Percentiles rank a stretch among this genome's conserved stretches.
Evolutionary conservation across 306 rosid species (phyloP).

Genomic region (Myrica gale): DNA sequence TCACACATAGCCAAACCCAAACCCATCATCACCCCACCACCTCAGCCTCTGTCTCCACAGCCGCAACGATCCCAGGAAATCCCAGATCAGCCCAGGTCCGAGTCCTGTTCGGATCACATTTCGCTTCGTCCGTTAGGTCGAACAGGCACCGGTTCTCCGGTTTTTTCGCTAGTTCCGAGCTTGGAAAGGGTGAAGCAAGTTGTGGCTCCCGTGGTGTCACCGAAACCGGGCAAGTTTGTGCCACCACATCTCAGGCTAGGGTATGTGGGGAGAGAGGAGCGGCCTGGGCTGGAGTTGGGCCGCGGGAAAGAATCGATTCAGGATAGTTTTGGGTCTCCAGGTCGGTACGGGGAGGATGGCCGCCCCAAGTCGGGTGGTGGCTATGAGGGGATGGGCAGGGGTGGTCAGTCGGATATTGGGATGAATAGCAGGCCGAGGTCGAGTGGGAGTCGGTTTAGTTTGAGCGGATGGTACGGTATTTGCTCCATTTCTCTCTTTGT

Average conservation of each 20-base stretch:
- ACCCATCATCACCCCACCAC: conserved; percentile 30
- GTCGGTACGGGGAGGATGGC: conserved; percentile 38
- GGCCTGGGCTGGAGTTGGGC: conserved; percentile 37
- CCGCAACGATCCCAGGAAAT: conserved; percentile 24
- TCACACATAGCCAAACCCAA: conserved; percentile 50
- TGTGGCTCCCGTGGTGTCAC: conserved; percentile 23
- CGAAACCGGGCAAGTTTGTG: conserved; percentile 58
- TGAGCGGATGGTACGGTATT: conserved; percentile 39
- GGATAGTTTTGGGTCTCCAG: conserved; percentile 36
- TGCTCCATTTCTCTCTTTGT: background rate
- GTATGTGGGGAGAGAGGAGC: conserved; percentile 50
- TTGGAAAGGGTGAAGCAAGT: conserved; percentile 39
- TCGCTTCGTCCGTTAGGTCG: conserved; percentile 77
- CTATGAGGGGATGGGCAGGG: conserved; percentile 46
- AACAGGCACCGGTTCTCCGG: conserved; percentile 41
- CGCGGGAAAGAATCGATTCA: conserved; percentile 34
- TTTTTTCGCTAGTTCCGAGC: conserved; percentile 28
- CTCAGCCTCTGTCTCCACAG: conserved; percentile 19
- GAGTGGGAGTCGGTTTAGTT: conserved; percentile 39
- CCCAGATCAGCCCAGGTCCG: conserved; percentile 36
- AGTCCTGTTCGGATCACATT: conserved; percentile 43
- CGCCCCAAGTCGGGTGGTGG: conserved; percentile 72
- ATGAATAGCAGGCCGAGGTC: conserved; percentile 47
- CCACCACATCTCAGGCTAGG: conserved; percentile 92
- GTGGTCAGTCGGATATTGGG: conserved; percentile 40